Percentiles rank a stretch among this genome's conserved stretches.
phyloP scores from a whole-genome alignment of 148 eudicot species.

The Nepenthes gracilis region DNA sequence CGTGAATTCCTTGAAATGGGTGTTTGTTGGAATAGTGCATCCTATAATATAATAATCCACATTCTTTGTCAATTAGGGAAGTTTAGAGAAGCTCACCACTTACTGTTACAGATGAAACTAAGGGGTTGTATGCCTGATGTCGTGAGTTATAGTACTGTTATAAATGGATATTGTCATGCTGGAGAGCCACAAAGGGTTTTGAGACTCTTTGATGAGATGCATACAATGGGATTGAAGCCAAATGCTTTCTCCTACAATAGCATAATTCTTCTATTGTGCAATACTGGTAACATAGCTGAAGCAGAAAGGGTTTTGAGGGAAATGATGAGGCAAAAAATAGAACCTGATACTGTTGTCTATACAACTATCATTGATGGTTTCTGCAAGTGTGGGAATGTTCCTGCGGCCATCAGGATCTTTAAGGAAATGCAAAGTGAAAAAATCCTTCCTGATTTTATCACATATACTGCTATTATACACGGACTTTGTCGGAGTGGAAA shows the following conservation, averaged over 20 bases:
- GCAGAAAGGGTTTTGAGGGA: constrained; percentile 62
- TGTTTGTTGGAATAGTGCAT: constrained; percentile 50
- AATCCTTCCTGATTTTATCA: constrained; percentile 45
- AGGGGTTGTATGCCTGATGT: constrained; percentile 67
- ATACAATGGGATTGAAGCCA: constrained; percentile 50
- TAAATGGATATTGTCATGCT: constrained; percentile 58
- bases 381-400: constrained; percentile 52
- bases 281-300: constrained; percentile 47
- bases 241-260: constrained; percentile 59
- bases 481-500: constrained; percentile 60
- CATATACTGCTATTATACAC: constrained; percentile 56
- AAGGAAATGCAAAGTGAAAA: constrained; percentile 53
- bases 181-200: constrained; percentile 42
- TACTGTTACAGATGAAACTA: constrained; percentile 62
- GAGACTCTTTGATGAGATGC: constrained; percentile 57
- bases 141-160: constrained; percentile 62
- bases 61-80: constrained; percentile 51
- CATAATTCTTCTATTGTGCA: constrained; percentile 59
- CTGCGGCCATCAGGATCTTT: constrained; percentile 39
- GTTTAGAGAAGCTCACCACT: constrained; percentile 68
- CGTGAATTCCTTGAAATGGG: constrained; percentile 53
- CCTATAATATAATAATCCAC: constrained; percentile 58
- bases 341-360: constrained; percentile 62
- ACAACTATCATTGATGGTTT: constrained; percentile 77
- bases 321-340: constrained; percentile 47